Evolutionary conservation across 2,329 filamentous ascomycete genomes (phyloP).

Genomic region (Aspergillus nomiae): DNA sequence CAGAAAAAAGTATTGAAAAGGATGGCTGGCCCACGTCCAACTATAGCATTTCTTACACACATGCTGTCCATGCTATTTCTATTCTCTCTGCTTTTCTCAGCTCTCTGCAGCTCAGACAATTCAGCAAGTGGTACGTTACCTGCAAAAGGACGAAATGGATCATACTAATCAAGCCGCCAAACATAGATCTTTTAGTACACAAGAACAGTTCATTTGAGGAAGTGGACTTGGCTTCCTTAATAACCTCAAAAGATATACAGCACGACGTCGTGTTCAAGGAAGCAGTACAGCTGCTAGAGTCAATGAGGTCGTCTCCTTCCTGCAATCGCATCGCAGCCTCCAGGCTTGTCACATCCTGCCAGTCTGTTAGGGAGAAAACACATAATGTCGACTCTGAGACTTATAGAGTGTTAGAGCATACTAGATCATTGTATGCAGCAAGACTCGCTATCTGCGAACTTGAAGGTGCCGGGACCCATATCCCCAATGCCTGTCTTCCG

Average conservation of each 20-base stretch:
- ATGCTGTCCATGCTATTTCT: neutral
- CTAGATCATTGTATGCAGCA: constrained; percentile 61
- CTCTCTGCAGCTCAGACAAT: neutral
- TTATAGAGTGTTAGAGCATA: constrained; percentile 42
- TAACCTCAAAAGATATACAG: constrained; percentile 25
- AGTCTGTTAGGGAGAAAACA: constrained; percentile 46
- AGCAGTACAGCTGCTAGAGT: constrained; percentile 47
- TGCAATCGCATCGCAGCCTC: constrained; percentile 57
- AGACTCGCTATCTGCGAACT: constrained; percentile 67
- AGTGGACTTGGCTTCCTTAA: constrained; percentile 30
- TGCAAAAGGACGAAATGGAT: neutral
- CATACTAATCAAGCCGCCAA: neutral
- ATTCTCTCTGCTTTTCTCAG: neutral
- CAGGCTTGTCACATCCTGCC: constrained; percentile 56
- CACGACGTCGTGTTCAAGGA: constrained; percentile 42
- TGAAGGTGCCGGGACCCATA: constrained; percentile 50
- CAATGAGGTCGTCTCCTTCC: constrained; percentile 49
- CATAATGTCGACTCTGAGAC: constrained; percentile 25
- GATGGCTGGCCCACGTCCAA: neutral
- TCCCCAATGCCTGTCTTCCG: constrained; percentile 55
- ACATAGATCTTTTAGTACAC: constrained; percentile 8
- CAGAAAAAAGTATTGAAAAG: neutral
- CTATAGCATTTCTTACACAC: neutral
- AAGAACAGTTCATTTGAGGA: constrained; percentile 17
- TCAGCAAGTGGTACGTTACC: constrained; percentile 1